Conservation (phyloP, 148 eudicot genomes). For the Fagopyrum homotropicum region DNA sequence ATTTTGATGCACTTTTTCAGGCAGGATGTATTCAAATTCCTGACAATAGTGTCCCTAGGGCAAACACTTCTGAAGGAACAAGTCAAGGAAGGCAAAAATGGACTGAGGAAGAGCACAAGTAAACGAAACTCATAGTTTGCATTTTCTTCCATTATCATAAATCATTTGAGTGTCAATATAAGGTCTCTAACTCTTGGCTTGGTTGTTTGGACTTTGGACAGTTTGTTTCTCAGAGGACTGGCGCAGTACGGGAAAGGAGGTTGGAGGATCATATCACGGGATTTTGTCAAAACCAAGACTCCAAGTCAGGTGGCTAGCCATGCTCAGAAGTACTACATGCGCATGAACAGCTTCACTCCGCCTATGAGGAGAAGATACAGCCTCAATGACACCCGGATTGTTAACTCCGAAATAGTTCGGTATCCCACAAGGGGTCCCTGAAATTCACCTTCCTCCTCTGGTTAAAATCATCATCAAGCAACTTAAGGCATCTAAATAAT, state of each 20-base stretch:
- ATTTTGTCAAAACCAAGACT: constrained; percentile 74
- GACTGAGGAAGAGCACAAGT: constrained; percentile 4
- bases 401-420: background rate
- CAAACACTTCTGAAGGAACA: background rate
- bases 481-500: background rate
- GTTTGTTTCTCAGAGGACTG: constrained; percentile 88
- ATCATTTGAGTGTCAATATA: background rate
- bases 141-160: background rate
- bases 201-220: background rate
- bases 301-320: constrained; percentile 98
- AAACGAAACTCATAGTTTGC: background rate
- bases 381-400: constrained; percentile 52
- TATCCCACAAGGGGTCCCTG: background rate
- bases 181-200: background rate
- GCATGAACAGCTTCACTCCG: constrained; percentile 72
- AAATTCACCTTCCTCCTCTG: background rate
- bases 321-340: constrained; percentile 89
- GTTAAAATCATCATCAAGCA: background rate
- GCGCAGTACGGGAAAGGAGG: constrained; percentile 91
- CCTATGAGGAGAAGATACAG: constrained; percentile 47
- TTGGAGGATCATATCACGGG: constrained; percentile 91
- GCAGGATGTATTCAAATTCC: background rate
- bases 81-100: constrained; percentile 4
- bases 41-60: background rate
- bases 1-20: constrained; percentile 7